phyloP scores from a whole-genome alignment of 1,284 basidiomycete genomes.

The Rhodotorula sp. region DNA sequence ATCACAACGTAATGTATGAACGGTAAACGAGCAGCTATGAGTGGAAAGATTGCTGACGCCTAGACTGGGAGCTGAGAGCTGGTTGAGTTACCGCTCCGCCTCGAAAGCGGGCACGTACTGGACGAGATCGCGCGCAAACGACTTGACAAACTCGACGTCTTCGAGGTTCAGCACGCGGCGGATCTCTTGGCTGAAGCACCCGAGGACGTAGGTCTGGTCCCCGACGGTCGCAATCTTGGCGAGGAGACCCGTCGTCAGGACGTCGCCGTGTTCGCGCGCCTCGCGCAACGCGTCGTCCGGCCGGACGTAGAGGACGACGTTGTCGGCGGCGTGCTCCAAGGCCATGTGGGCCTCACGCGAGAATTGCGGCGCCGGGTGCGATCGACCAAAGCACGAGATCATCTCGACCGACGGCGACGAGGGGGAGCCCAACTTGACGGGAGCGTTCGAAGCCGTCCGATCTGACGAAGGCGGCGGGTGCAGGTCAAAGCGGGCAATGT shows the following conservation, averaged over 20 bases:
- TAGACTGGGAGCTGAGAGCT: too few species aligned
- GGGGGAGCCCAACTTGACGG: conserved; percentile 10
- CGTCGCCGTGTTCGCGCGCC: not conserved
- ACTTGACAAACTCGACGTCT: conserved; percentile 24
- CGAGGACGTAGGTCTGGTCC: conserved; percentile 26
- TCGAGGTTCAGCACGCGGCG: conserved; percentile 28
- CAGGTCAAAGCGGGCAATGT: conserved; percentile 21
- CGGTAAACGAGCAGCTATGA: too few species aligned
- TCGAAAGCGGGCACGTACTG: conserved; percentile 6
- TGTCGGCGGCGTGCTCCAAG: conserved; percentile 9
- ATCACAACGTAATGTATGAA: too few species aligned
- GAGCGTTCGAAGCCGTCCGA: conserved; percentile 19
- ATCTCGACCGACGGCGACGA: conserved; percentile 2
- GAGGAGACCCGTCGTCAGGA: conserved; percentile 31
- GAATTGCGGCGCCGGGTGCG: conserved; percentile 30
- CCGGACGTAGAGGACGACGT: conserved; percentile 25
- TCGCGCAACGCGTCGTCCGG: not conserved
- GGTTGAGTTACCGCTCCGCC: not conserved
- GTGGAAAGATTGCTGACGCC: too few species aligned
- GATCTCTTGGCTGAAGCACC: conserved; percentile 29
- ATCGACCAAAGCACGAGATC: conserved; percentile 26
- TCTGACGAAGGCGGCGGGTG: not conserved
- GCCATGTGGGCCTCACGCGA: conserved; percentile 27
- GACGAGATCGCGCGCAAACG: conserved; percentile 23
- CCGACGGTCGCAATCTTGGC: conserved; percentile 16